Conservation (phyloP, 176 grass and related monocot genomes). For the Phoenix dactylifera region DNA sequence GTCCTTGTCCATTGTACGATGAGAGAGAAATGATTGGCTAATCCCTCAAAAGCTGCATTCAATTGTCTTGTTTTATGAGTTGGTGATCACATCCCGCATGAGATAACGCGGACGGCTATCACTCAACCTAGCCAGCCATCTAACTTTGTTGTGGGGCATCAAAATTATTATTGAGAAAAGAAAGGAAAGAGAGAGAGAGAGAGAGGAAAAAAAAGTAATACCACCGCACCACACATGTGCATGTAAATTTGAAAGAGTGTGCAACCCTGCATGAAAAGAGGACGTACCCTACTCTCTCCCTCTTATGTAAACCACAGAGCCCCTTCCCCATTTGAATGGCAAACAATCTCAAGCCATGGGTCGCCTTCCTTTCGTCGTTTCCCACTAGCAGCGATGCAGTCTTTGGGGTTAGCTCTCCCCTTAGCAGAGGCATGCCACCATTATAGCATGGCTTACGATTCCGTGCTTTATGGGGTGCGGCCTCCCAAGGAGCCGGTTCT, state of each 20-base stretch:
- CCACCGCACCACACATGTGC: not conserved
- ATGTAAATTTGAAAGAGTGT: constrained; percentile 2
- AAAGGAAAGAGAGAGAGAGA: too few species aligned
- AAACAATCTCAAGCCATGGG: too few species aligned
- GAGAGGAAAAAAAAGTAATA: not conserved
- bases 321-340: not conserved
- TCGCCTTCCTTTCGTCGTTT: too few species aligned
- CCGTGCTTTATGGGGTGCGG: constrained; percentile 1
- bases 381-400: too few species aligned
- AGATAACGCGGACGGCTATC: not conserved
- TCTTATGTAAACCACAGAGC: not conserved
- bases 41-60: constrained; percentile 1
- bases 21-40: not conserved
- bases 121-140: too few species aligned
- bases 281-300: not conserved
- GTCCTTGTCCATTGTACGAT: not conserved
- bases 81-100: constrained; percentile 4
- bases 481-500: constrained; percentile 1
- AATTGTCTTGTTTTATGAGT: not conserved
- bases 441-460: not conserved
- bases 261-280: constrained; percentile 11
- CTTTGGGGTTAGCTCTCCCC: too few species aligned
- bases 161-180: too few species aligned
- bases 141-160: too few species aligned
- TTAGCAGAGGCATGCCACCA: too few species aligned